These are phyloP conservation scores for Tetrahymena malaccensis DNA, from an alignment of 73 alveolate genomes.

Conservation along the genomic window DNA sequence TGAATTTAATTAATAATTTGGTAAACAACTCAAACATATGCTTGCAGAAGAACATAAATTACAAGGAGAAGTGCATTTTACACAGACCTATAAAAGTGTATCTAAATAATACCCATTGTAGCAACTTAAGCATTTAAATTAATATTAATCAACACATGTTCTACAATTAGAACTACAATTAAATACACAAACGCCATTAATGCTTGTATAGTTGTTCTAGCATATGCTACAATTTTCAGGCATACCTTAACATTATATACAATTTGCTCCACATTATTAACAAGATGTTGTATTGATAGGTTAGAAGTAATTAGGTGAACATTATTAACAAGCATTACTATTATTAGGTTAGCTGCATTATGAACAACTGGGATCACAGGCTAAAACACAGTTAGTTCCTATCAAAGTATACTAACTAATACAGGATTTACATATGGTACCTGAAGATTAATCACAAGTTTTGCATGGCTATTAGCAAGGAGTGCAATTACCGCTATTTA, in stretches of 20 bases:
- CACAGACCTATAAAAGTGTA: not conserved
- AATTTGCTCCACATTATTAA: not conserved
- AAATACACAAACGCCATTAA: not conserved
- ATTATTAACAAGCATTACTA: not conserved
- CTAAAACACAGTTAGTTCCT: not conserved
- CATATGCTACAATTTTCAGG: not conserved
- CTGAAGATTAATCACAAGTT: not conserved
- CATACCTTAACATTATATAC: not conserved
- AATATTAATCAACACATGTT: not conserved
- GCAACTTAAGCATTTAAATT: not conserved
- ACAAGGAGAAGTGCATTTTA: not conserved
- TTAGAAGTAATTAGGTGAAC: not conserved
- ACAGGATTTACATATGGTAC: not conserved
- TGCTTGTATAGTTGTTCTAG: not conserved
- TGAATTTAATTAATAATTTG: not conserved
- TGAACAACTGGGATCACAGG: not conserved
- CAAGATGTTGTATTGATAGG: not conserved
- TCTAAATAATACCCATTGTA: not conserved
- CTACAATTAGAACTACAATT: not conserved
- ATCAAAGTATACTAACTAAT: not conserved
- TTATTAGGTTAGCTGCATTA: not conserved
- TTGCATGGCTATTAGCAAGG: not conserved
- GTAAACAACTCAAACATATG: not conserved
- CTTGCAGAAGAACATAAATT: not conserved
- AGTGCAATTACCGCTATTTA: not conserved